phyloP scores from a whole-genome alignment of 2,329 filamentous ascomycete genomes.

The Podosphaera fusca region DNA sequence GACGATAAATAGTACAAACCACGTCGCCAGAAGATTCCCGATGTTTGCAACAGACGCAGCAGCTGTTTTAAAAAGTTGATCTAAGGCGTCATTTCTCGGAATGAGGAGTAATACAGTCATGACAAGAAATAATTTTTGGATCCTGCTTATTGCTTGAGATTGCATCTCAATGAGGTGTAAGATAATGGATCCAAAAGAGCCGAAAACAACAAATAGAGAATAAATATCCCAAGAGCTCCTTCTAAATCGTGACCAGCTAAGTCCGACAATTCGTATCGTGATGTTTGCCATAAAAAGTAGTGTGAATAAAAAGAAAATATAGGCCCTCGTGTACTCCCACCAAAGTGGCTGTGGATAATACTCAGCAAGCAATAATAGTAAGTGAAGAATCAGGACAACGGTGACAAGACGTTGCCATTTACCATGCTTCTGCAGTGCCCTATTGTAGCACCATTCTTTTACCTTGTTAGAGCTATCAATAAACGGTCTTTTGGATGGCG shows the following conservation, averaged over 20 bases:
- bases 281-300: constrained; percentile 68
- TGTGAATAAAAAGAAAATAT: constrained; percentile 60
- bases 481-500: constrained; percentile 79
- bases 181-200: constrained; percentile 62
- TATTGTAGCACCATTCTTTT: constrained; percentile 86
- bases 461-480: constrained; percentile 52
- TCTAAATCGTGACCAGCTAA: constrained; percentile 80
- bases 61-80: constrained; percentile 96
- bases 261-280: constrained; percentile 58
- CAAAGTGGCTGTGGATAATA: constrained; percentile 50
- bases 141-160: constrained; percentile 41
- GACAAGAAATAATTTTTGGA: constrained; percentile 89
- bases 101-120: constrained; percentile 77
- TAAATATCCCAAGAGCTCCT: constrained; percentile 92
- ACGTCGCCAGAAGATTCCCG: constrained; percentile 77
- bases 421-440: constrained; percentile 82
- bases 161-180: constrained; percentile 41
- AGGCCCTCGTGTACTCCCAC: constrained; percentile 52
- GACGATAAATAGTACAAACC: constrained; percentile 90
- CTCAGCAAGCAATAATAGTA: constrained; percentile 64
- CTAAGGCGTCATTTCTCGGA: constrained; percentile 84
- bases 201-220: constrained; percentile 55
- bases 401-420: constrained; percentile 77
- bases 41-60: constrained; percentile 83
- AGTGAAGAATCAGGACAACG: constrained; percentile 53